phyloP scores from a whole-genome alignment of 495 filamentous ascomycete genomes.

The Penicillium argentinense region DNA sequence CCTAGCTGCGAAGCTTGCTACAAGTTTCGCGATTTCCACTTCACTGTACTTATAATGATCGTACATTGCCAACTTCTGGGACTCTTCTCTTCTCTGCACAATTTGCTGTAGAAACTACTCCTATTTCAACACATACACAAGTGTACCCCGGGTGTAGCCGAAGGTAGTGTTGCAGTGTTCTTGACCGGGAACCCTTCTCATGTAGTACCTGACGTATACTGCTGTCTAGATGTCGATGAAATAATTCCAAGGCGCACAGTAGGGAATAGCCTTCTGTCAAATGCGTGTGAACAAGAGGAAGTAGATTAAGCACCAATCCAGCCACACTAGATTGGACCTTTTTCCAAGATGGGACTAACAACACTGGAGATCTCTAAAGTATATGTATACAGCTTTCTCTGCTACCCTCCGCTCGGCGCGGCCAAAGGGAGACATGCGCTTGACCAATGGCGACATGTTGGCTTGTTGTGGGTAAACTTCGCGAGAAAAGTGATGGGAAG shows the following conservation, averaged over 20 bases:
- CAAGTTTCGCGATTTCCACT: constrained; percentile 19
- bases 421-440: constrained; percentile 17
- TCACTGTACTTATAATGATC: constrained; percentile 37
- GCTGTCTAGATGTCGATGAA: too few species aligned
- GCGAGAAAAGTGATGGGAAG: constrained; percentile 28
- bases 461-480: constrained; percentile 12
- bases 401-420: constrained; percentile 29
- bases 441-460: constrained; percentile 12
- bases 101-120: constrained; percentile 4
- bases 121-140: neutral
- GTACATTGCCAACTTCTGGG: constrained; percentile 17
- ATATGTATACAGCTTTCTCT: constrained; percentile 53
- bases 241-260: too few species aligned
- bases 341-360: constrained; percentile 31
- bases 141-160: too few species aligned
- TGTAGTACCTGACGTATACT: too few species aligned
- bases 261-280: too few species aligned
- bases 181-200: too few species aligned
- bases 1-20: constrained; percentile 15
- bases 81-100: constrained; percentile 7
- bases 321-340: constrained; percentile 19
- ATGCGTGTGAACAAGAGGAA: constrained; percentile 21
- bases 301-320: constrained; percentile 31
- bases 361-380: constrained; percentile 43
- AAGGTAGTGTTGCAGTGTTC: too few species aligned